phyloP scores from a whole-genome alignment of 768 basidiomycete genomes.

The Sporobolomyces pararoseus region DNA sequence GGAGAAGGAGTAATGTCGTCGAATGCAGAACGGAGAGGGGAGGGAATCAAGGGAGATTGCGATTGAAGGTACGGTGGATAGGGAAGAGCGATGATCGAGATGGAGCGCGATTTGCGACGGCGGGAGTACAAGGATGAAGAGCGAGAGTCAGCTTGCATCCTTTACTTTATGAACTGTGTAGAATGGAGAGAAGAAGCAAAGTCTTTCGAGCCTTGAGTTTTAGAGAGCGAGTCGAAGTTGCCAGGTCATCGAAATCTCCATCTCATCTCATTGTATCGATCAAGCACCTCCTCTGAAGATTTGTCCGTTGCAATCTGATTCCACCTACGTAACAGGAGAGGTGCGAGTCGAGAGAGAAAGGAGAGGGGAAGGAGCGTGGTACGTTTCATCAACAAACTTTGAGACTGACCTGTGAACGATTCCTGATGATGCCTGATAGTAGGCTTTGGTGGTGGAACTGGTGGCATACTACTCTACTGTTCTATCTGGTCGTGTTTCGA shows the following conservation, averaged over 20 bases:
- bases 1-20: slow-evolving; percentile 8
- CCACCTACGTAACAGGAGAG: background rate
- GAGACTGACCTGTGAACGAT: slow-evolving; percentile 32
- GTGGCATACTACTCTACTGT: slow-evolving; percentile 8
- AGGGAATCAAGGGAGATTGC: background rate
- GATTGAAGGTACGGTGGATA: background rate
- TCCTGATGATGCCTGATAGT: slow-evolving; percentile 36
- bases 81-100: slow-evolving; percentile 6
- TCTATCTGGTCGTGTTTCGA: background rate
- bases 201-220: too few relatives aligned
- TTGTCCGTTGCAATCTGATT: too few relatives aligned
- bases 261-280: background rate
- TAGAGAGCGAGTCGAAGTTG: background rate
- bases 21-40: slow-evolving; percentile 3
- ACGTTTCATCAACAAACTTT: background rate
- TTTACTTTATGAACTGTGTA: too few relatives aligned
- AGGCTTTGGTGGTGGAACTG: slow-evolving; percentile 21
- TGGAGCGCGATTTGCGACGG: background rate
- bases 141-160: background rate
- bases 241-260: background rate
- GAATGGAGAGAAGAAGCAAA: background rate
- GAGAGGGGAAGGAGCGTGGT: background rate
- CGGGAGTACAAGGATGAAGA: slow-evolving; percentile 13
- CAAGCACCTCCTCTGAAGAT: background rate
- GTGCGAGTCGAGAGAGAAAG: background rate